Base-by-base conservation (phyloP, 192 early-diverging fungal genomes). In the Coemansia sp. region DNA sequence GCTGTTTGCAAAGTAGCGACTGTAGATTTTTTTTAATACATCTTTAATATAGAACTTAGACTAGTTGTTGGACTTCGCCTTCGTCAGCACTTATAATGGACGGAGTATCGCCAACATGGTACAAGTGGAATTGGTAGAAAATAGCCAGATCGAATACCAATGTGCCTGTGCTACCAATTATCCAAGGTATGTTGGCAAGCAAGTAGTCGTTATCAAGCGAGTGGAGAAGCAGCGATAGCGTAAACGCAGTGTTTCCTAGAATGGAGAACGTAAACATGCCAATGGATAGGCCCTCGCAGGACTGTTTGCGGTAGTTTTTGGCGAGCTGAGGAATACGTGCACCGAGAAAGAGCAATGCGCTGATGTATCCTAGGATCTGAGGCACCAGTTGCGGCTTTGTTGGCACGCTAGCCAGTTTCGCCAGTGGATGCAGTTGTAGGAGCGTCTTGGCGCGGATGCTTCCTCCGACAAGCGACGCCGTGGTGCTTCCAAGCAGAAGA, bases 261-360 rank as follows among this genome's bases (percentile, higher is more conserved):
- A 91, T 87, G 22, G 87, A 85, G 75, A 91, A 92, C 12, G 86
- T 68, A 75, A 93, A 94, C 91, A 93, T 92, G 36, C 80, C 85
- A 11, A 92, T 63, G 10, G 89, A 89, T 31, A 94, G 83, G 2
- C 93, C 93, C 57, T 93, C 91, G 33, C 88, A 89, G 5, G 86
- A 88, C 71, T 88, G 85, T 34, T 87, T 83, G 47, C 73, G 70
- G 67, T 80, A 87, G 77, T 94, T 94, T 74, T 91, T 88, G 59
- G 90, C 75, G 18, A 94, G 89, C 71, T 94, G 93, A 7, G 93
- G 93, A 42, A 93, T 79, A 29, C 93, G 87, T 1, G 87, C 86
- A 34, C 88, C 87, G 10, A 90, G 75, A 68, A 92, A 94, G 0
- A 92, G 74, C 3, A 88, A 8, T 0, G 91, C 92, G 59, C 88